Evolutionary conservation across 2,329 filamentous ascomycete genomes (phyloP).

Genomic region (Ophiostoma sp.): DNA sequence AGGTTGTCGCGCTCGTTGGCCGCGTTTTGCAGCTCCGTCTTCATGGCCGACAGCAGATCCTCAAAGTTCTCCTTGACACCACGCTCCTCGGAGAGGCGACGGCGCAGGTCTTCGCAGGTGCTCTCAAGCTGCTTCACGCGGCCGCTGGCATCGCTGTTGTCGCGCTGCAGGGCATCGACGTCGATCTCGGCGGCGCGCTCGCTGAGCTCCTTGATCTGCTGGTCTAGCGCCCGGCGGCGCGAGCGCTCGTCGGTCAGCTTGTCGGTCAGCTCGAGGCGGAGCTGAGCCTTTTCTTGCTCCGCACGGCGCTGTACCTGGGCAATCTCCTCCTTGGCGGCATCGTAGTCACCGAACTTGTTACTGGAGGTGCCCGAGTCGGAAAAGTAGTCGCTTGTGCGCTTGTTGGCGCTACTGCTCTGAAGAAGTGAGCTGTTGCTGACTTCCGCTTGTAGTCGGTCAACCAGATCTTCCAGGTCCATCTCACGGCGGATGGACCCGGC

Average conservation of each 20-base stretch:
- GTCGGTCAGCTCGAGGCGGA: conserved; percentile 76
- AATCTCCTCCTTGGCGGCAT: conserved; percentile 62
- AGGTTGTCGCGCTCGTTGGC: conserved; percentile 88
- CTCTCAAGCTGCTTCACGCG: conserved; percentile 71
- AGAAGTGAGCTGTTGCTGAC: conserved; percentile 42
- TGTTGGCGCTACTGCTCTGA: conserved; percentile 47
- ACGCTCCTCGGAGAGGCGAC: conserved; percentile 77
- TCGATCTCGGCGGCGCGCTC: conserved; percentile 65
- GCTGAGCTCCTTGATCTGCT: conserved; percentile 76
- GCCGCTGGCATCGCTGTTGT: conserved; percentile 45
- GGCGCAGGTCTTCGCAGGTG: conserved; percentile 73
- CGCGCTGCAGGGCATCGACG: conserved; percentile 39
- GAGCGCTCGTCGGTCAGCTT: conserved; percentile 83
- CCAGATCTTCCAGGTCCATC: conserved; percentile 92
- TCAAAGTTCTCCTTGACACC: conserved; percentile 90
- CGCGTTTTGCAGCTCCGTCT: conserved; percentile 72
- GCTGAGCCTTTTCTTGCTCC: conserved; percentile 84
- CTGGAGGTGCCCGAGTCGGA: conserved; percentile 92
- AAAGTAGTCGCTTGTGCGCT: conserved; percentile 93
- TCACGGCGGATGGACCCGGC: conserved; percentile 89
- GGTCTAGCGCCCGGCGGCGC: conserved; percentile 69
- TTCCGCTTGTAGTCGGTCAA: conserved; percentile 82
- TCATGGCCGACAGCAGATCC: conserved; percentile 78
- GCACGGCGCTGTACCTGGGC: conserved; percentile 75
- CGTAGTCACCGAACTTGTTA: conserved; percentile 61